A percentile compares a stretch with the other conserved stretches of the same genome.
Evolutionary conservation across 495 filamentous ascomycete genomes (phyloP).

Genomic region (Neurospora sp.): DNA sequence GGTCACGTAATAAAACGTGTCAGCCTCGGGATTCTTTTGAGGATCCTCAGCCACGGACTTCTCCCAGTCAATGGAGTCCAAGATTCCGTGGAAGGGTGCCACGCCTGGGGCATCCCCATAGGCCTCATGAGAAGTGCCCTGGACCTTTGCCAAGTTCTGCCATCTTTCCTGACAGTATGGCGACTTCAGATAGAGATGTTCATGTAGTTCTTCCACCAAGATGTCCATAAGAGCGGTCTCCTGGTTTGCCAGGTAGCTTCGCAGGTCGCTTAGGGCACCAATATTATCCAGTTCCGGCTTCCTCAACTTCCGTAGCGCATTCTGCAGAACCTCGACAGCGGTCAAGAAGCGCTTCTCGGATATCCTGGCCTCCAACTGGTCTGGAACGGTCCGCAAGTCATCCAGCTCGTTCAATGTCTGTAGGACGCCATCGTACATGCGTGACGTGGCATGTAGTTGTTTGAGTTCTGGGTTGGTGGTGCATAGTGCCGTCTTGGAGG

Average conservation of each 20-base stretch:
- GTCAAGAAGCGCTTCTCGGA: constrained; percentile 92
- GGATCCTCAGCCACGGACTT: constrained; percentile 69
- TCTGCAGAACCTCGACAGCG: constrained; percentile 84
- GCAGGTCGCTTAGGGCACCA: constrained; percentile 75
- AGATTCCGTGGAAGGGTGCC: constrained; percentile 60
- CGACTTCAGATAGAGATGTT: constrained; percentile 93
- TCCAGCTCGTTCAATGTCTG: constrained; percentile 77
- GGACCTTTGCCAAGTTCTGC: constrained; percentile 57
- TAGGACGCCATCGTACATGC: constrained; percentile 85
- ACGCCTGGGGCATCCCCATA: constrained; percentile 36
- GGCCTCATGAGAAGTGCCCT: constrained; percentile 31
- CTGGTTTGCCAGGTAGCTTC: constrained; percentile 84
- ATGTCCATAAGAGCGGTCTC: constrained; percentile 88
- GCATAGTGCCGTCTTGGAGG: constrained; percentile 71
- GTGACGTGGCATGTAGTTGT: constrained; percentile 70
- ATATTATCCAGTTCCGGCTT: constrained; percentile 87
- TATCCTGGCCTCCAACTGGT: constrained; percentile 84
- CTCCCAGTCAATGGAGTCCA: constrained; percentile 64
- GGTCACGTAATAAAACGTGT: constrained; percentile 87
- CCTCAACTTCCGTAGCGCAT: constrained; percentile 69
- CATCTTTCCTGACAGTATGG: constrained; percentile 92
- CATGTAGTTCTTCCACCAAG: constrained; percentile 89
- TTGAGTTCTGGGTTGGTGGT: constrained; percentile 87
- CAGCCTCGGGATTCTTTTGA: constrained; percentile 85
- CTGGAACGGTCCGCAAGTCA: constrained; percentile 80